Conservation (phyloP, 495 filamentous ascomycete species). For the Aeminium ludgeri region DNA sequence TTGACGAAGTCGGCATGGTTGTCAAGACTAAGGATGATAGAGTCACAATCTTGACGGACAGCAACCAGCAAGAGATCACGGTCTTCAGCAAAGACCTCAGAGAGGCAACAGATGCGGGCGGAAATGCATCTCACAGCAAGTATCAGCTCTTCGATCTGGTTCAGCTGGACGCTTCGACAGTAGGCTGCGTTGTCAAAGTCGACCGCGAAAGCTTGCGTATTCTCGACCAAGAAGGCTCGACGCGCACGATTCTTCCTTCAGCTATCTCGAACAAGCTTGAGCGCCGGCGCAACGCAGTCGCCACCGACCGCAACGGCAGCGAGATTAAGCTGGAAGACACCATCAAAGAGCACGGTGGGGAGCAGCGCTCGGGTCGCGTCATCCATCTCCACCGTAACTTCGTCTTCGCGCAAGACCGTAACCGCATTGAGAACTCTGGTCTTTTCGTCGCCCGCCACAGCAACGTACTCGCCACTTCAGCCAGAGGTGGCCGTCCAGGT, state of each 20-base stretch:
- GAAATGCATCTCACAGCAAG: slow-evolving; percentile 52
- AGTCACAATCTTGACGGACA: slow-evolving; percentile 81
- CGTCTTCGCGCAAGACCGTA: slow-evolving; percentile 69
- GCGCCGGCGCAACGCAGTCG: slow-evolving; percentile 62
- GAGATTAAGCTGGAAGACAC: slow-evolving; percentile 85
- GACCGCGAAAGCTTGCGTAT: slow-evolving; percentile 83
- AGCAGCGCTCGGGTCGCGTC: slow-evolving; percentile 71
- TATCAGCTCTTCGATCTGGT: slow-evolving; percentile 88
- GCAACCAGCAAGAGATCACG: slow-evolving; percentile 80
- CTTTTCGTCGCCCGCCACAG: slow-evolving; percentile 74
- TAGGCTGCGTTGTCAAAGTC: slow-evolving; percentile 85
- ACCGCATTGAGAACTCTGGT: slow-evolving; percentile 74
- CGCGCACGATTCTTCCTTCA: slow-evolving; percentile 67
- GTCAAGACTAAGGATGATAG: slow-evolving; percentile 78
- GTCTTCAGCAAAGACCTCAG: slow-evolving; percentile 96
- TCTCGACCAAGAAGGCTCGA: slow-evolving; percentile 75
- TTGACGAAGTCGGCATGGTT: slow-evolving; percentile 93
- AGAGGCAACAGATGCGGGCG: slow-evolving; percentile 78
- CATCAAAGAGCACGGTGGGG: slow-evolving; percentile 76
- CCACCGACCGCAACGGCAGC: slow-evolving; percentile 81
- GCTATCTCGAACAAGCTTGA: slow-evolving; percentile 78
- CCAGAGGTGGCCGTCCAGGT: slow-evolving; percentile 62
- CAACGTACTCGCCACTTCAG: slow-evolving; percentile 74
- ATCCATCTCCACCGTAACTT: slow-evolving; percentile 81
- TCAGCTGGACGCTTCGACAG: slow-evolving; percentile 80